Base-by-base conservation (phyloP, 2,329 filamentous ascomycete species). In the Mycosphaerella arachidis region DNA sequence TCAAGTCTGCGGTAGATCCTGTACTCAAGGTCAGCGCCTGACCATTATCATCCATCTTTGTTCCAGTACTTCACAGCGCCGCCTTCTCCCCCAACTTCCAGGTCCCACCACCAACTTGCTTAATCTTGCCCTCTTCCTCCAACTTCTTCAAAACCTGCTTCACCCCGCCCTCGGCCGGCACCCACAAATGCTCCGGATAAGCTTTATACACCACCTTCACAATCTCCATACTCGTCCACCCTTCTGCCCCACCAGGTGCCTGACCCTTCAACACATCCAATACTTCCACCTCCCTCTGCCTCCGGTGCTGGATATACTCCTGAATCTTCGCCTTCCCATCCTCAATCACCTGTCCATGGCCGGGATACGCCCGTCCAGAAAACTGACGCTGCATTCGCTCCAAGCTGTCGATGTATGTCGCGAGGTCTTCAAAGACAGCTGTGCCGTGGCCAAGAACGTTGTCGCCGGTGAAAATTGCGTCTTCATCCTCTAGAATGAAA, bases 391-490 rank as follows among this genome's bases (percentile, higher is more conserved):
- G 78, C 91, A 96, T 94, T 64, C 80, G 81, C 43, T 85, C 79
- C 12, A 96, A 78, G 60, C 86, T 91, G 20, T 74, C 71, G 63
- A 95, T 78, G 71, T 95, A 96, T 0, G 78, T 76, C 1, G 77
- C 73, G 8, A 96, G 79, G 64, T 94, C 85, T 72, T 95, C 90
- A 66, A 95, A 95, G 0, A 94, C 90, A 1, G 63, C 60, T 1
- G 90, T 95, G 6, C 92, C 91, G 60, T 96, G 90, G 0, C 92
- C 92, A 1, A 96, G 81, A 1, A 96, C 88, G 71, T 93, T 95
- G 74, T 96, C 92, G 4, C 88, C 92, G 0, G 92, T 95, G 73
- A 96, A 94, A 77, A 96, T 85, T 35, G 90, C 87, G 66, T 90
- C 82, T 69, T 96, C 82, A 67, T 95, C 90, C 43, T 86, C 82